These are phyloP conservation scores for Cladosporium sp. DNA, from an alignment of 2,329 filamentous ascomycete species.

Conservation along the genomic window DNA sequence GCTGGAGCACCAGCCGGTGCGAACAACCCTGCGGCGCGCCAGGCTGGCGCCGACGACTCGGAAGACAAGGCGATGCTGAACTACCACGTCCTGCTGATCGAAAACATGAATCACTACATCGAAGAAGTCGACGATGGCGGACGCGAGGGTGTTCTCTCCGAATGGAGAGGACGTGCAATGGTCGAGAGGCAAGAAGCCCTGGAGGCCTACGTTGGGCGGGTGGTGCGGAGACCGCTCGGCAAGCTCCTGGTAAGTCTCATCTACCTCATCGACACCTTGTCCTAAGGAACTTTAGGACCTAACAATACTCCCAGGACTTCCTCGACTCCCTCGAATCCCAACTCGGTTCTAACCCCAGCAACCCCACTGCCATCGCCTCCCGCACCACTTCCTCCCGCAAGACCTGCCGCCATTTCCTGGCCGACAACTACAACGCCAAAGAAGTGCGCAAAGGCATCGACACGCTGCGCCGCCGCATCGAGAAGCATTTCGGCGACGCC, in stretches of 20 bases:
- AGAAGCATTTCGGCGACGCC: conserved; percentile 94
- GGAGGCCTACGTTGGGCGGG: conserved; percentile 80
- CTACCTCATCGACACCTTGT: too few species aligned
- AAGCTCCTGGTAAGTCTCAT: conserved; percentile 67
- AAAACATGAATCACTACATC: conserved; percentile 98
- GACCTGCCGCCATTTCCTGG: conserved; percentile 83
- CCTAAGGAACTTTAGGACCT: background rate
- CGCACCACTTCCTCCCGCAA: conserved; percentile 81
- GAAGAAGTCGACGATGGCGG: conserved; percentile 75
- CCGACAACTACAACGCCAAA: conserved; percentile 71
- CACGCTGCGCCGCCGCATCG: conserved; percentile 82
- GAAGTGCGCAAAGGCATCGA: conserved; percentile 90
- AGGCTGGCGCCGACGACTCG: conserved; percentile 55
- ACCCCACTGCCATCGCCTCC: conserved; percentile 63
- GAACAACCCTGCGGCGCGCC: conserved; percentile 37
- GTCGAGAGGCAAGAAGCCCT: conserved; percentile 85
- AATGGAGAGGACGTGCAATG: conserved; percentile 78
- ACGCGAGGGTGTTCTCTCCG: conserved; percentile 72
- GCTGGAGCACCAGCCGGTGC: conserved; percentile 55
- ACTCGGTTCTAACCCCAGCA: conserved; percentile 51
- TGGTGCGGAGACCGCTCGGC: conserved; percentile 85
- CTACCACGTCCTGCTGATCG: conserved; percentile 94
- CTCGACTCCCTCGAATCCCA: conserved; percentile 82
- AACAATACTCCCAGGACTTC: conserved; percentile 62
- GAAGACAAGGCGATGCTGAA: conserved; percentile 97